Percentiles rank a stretch among this genome's conserved stretches.
Evolutionary conservation across 2,329 filamentous ascomycete genomes (phyloP).

Genomic region (Mycocentrospora acerina): DNA sequence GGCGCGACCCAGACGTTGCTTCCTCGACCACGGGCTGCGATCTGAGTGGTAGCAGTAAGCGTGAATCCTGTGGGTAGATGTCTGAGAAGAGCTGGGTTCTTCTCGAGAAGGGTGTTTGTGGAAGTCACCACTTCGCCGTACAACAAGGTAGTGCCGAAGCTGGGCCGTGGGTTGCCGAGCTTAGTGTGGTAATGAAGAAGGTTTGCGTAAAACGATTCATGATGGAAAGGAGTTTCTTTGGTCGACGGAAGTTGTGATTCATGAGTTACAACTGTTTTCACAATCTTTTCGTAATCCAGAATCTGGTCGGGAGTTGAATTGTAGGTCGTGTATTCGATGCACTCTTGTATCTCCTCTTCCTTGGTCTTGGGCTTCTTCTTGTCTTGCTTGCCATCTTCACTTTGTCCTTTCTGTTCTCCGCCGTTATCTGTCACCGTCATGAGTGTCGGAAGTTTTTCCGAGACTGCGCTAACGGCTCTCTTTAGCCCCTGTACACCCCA

Average conservation of each 20-base stretch:
- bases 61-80: constrained; percentile 85
- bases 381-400: constrained; percentile 17
- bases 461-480: constrained; percentile 35
- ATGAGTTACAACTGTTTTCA: constrained; percentile 75
- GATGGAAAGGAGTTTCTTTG: constrained; percentile 84
- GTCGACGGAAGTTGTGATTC: constrained; percentile 65
- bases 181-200: constrained; percentile 66
- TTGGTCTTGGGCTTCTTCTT: constrained; percentile 25
- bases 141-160: constrained; percentile 76
- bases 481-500: constrained; percentile 37
- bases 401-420: not conserved
- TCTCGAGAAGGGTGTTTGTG: constrained; percentile 90
- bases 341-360: constrained; percentile 32
- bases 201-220: constrained; percentile 73
- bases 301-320: constrained; percentile 56
- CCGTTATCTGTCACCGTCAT: constrained; percentile 28
- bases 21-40: constrained; percentile 85
- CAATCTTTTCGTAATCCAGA: constrained; percentile 70
- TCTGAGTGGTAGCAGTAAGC: constrained; percentile 79
- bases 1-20: constrained; percentile 95
- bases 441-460: constrained; percentile 26
- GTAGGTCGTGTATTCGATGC: constrained; percentile 27
- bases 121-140: constrained; percentile 93
- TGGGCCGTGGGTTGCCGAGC: constrained; percentile 55
- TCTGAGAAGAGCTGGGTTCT: constrained; percentile 79